Percentiles rank a stretch among this genome's conserved stretches.
These are phyloP conservation scores for Alopecurus myosuroides DNA, from an alignment of 176 grass and related monocot species.

Conservation along the genomic window DNA sequence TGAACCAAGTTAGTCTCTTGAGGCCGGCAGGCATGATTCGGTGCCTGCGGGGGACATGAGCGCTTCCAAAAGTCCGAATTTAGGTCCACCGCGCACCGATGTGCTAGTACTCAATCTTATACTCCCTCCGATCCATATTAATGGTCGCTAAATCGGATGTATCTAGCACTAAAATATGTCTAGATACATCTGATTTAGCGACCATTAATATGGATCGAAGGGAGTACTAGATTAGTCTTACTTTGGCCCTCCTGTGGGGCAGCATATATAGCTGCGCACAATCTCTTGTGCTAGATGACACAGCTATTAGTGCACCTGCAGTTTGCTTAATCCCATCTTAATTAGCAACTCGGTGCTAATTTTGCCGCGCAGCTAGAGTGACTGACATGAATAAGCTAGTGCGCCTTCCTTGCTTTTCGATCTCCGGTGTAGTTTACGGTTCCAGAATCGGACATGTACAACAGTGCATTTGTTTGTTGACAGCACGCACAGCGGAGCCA, in stretches of 20 bases:
- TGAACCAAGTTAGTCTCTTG: slow-evolving; percentile 10
- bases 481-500: background rate
- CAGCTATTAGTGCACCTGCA: background rate
- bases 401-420: background rate
- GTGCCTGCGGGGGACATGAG: slow-evolving; percentile 5
- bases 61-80: slow-evolving; percentile 5
- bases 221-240: too few species aligned
- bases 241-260: slow-evolving; percentile 11
- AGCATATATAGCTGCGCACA: background rate
- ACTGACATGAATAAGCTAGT: background rate
- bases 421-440: background rate
- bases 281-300: background rate
- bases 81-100: slow-evolving; percentile 19
- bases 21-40: background rate
- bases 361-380: background rate
- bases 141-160: too few species aligned
- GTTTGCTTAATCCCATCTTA: background rate
- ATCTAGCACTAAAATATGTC: too few species aligned
- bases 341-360: background rate
- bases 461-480: background rate
- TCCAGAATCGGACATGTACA: background rate
- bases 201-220: too few species aligned
- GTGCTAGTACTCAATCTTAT: too few species aligned
- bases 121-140: too few species aligned
- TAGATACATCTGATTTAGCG: too few species aligned